Conservation (phyloP, 352 stramenopile genomes). For the Aphanomyces cochlioides region DNA sequence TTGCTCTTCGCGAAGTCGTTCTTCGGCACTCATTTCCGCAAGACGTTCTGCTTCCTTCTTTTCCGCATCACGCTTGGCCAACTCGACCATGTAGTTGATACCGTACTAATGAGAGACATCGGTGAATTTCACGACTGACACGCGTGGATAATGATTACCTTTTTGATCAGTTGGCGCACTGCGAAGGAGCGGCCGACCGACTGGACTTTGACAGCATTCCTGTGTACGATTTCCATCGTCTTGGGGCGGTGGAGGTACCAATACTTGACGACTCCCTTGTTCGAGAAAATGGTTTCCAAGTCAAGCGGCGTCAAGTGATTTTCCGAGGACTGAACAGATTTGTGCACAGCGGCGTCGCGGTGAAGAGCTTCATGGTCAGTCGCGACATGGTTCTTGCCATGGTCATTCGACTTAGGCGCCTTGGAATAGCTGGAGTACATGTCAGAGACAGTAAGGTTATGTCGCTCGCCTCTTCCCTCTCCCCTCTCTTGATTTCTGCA, state of each 20-base stretch:
- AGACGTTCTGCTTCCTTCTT: slow-evolving; percentile 60
- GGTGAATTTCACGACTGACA: neutral
- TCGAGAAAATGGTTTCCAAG: slow-evolving; percentile 84
- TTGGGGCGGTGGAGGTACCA: slow-evolving; percentile 86
- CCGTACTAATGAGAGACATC: slow-evolving; percentile 40
- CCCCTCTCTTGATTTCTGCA: neutral
- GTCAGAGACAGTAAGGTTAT: slow-evolving; percentile 18
- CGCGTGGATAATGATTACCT: slow-evolving; percentile 32
- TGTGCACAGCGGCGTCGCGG: slow-evolving; percentile 72
- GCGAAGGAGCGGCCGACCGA: slow-evolving; percentile 70
- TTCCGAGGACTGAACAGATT: slow-evolving; percentile 75
- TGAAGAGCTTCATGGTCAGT: slow-evolving; percentile 83
- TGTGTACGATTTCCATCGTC: slow-evolving; percentile 87
- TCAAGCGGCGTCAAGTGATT: slow-evolving; percentile 72
- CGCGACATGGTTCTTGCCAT: slow-evolving; percentile 62
- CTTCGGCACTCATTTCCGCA: slow-evolving; percentile 58
- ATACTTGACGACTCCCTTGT: slow-evolving; percentile 84
- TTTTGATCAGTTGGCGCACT: slow-evolving; percentile 64
- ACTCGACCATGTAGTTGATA: slow-evolving; percentile 73
- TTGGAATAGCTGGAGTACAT: slow-evolving; percentile 89
- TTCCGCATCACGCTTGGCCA: slow-evolving; percentile 60
- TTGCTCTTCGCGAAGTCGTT: slow-evolving; percentile 46
- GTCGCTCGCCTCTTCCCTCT: neutral
- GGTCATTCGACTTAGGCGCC: slow-evolving; percentile 46
- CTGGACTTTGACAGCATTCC: slow-evolving; percentile 86